phyloP scores from a whole-genome alignment of 2,329 filamentous ascomycete genomes.

The Claviceps cyperi region DNA sequence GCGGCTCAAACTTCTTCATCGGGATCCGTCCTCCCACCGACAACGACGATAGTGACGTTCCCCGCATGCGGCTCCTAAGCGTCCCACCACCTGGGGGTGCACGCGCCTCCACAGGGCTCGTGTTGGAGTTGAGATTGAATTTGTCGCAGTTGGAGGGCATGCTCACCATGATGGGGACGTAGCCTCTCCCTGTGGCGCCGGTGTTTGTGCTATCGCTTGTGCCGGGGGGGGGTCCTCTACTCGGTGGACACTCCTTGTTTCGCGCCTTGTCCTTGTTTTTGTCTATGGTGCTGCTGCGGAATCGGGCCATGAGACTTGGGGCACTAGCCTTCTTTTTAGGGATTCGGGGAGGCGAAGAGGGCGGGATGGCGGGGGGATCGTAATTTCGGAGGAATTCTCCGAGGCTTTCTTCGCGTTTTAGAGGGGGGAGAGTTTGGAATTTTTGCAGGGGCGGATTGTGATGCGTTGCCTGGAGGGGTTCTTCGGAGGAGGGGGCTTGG shows the following conservation, averaged over 20 bases:
- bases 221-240: slow-evolving; percentile 8
- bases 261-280: slow-evolving; percentile 2
- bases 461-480: no score
- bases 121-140: slow-evolving; percentile 14
- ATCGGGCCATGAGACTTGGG: slow-evolving; percentile 46
- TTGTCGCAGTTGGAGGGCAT: slow-evolving; percentile 31
- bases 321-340: slow-evolving; percentile 52
- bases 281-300: slow-evolving; percentile 21
- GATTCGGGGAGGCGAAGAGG: slow-evolving; percentile 17
- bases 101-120: slow-evolving; percentile 4
- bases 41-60: slow-evolving; percentile 14
- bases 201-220: slow-evolving; percentile 9
- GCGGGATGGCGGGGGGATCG: slow-evolving; percentile 44
- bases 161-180: slow-evolving; percentile 39
- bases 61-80: slow-evolving; percentile 6
- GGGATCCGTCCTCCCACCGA: slow-evolving; percentile 25
- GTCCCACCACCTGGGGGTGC: no score
- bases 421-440: slow-evolving; percentile 20
- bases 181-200: slow-evolving; percentile 17
- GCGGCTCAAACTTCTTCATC: slow-evolving; percentile 44
- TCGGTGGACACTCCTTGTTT: slow-evolving; percentile 9
- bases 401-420: slow-evolving; percentile 49
- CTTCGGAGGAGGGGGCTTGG: slow-evolving; percentile 18
- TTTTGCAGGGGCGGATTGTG: no score
- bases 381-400: slow-evolving; percentile 61